Evolutionary conservation across 495 filamentous ascomycete genomes (phyloP).

Genomic region (Penicillium salamii): DNA sequence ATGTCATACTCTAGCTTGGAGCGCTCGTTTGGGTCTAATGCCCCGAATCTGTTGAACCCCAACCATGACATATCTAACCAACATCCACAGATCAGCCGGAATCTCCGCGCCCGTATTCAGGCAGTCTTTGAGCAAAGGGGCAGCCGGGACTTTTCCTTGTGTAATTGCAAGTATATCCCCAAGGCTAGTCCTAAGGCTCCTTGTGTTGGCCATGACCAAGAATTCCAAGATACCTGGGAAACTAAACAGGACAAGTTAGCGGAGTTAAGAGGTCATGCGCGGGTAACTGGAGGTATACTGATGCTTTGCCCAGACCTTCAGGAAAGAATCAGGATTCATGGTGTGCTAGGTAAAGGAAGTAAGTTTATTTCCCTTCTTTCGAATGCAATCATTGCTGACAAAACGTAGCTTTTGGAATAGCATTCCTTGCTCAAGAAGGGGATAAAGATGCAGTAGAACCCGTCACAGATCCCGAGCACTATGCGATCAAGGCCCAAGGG

Average conservation of each 20-base stretch:
- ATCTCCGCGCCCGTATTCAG: constrained; percentile 7
- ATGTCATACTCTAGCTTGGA: background rate
- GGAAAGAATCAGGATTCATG: constrained; percentile 14
- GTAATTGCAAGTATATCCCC: constrained; percentile 11
- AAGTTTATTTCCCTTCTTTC: constrained; percentile 2
- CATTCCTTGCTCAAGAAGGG: constrained; percentile 19
- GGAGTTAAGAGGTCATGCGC: no score
- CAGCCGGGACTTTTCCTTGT: constrained; percentile 11
- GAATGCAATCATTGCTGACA: constrained; percentile 8
- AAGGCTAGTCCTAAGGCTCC: no score
- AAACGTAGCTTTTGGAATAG: constrained; percentile 20
- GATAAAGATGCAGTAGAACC: background rate
- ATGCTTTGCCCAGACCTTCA: constrained; percentile 5
- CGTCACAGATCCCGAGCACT: constrained; percentile 4
- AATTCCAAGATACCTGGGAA: no score
- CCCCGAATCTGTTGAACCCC: constrained; percentile 2
- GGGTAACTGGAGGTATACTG: no score
- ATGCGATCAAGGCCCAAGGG: constrained; percentile 21
- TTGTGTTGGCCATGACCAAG: no score
- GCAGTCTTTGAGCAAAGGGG: constrained; percentile 3
- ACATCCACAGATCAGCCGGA: constrained; percentile 13
- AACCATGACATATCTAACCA: constrained; percentile 3
- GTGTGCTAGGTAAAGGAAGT: constrained; percentile 19
- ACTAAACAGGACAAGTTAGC: no score
- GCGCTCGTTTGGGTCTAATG: constrained; percentile 1